These are phyloP conservation scores for Allantophomopsis lycopodina DNA, from an alignment of 2,329 filamentous ascomycete species.

Conservation along the genomic window DNA sequence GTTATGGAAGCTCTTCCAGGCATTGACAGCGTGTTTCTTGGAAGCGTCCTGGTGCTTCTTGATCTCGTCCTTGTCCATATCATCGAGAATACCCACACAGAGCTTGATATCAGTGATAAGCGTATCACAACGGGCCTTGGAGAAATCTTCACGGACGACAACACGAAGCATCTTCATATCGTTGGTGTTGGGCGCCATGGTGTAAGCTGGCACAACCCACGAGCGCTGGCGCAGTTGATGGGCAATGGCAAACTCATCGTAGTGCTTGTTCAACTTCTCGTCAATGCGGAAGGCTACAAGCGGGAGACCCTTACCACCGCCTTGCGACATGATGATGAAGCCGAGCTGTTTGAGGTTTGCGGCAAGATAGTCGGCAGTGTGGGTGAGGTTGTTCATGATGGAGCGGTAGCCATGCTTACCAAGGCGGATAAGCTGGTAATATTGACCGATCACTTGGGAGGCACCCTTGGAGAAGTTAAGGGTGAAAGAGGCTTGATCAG, in stretches of 20 bases:
- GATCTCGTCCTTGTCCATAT: conserved; percentile 61
- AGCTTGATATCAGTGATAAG: conserved; percentile 70
- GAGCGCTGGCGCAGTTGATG: conserved; percentile 76
- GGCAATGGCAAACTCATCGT: conserved; percentile 66
- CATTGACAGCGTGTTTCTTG: conserved; percentile 34
- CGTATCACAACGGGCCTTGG: conserved; percentile 64
- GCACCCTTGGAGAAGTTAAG: conserved; percentile 96
- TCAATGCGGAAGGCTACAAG: conserved; percentile 80
- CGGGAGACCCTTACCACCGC: conserved; percentile 64
- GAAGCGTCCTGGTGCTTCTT: conserved; percentile 56
- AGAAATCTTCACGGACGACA: conserved; percentile 88
- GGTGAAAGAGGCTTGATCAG: conserved; percentile 89
- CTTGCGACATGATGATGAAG: conserved; percentile 81
- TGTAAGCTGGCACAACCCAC: conserved; percentile 94
- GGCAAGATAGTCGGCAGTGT: conserved; percentile 78
- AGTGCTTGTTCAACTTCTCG: conserved; percentile 39
- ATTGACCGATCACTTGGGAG: conserved; percentile 89
- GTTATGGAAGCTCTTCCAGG: conserved; percentile 35
- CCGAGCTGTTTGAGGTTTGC: conserved; percentile 58
- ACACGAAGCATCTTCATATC: conserved; percentile 83
- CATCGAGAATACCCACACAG: conserved; percentile 54
- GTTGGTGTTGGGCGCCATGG: conserved; percentile 82
- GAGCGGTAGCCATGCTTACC: conserved; percentile 83
- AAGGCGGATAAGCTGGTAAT: conserved; percentile 92
- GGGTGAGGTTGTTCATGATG: conserved; percentile 90